Evolutionary conservation across 73 alveolate genomes (phyloP).

Genomic region (Tetrahymena elliotti): DNA sequence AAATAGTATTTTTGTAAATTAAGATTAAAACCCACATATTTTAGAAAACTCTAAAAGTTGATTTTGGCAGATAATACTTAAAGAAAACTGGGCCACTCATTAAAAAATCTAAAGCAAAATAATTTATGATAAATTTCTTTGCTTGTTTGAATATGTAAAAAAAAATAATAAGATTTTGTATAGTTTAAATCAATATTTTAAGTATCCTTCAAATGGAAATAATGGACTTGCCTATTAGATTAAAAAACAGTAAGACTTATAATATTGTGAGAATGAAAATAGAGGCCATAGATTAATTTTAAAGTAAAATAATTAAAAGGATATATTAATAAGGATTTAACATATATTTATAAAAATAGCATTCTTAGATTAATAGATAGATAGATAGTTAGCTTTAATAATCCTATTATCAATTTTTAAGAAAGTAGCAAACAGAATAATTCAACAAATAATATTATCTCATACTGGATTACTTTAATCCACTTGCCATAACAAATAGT

Average conservation of each 20-base stretch:
- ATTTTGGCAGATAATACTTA: neutral
- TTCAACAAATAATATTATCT: no score
- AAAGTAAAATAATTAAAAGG: neutral
- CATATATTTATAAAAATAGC: neutral
- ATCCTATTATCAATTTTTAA: neutral
- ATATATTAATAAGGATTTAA: neutral
- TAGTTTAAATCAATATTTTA: no score
- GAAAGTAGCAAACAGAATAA: no score
- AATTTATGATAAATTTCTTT: neutral
- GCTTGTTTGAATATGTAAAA: neutral
- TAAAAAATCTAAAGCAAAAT: no score
- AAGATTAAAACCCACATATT: neutral
- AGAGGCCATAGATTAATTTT: neutral
- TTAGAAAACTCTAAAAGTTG: neutral
- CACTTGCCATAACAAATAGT: neutral
- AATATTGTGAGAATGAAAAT: neutral
- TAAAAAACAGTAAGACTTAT: neutral
- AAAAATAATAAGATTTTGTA: no score
- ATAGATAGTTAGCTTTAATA: neutral
- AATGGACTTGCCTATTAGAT: no score
- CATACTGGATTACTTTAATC: neutral
- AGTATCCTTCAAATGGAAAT: neutral
- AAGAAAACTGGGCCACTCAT: neutral
- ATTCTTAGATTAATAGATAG: no score
- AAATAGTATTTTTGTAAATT: neutral